Evolutionary conservation across 2,329 filamentous ascomycete species (phyloP).

Genomic region (Pleurostoma richardsiae): DNA sequence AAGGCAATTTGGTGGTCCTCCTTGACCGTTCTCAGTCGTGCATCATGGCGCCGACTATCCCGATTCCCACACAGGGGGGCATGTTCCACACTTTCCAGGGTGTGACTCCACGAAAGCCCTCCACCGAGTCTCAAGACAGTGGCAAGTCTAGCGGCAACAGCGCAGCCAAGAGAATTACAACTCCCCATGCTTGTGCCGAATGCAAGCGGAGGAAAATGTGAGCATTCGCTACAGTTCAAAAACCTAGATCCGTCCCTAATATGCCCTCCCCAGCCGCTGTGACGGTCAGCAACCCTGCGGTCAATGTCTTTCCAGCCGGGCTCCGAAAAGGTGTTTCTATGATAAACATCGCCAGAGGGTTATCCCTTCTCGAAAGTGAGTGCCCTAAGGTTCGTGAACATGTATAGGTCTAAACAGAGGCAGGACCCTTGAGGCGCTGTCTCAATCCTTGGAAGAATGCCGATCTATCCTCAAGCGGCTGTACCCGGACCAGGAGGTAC

Average conservation of each 20-base stretch:
- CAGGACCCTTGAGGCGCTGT: conserved; percentile 56
- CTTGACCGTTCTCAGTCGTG: conserved; percentile 6
- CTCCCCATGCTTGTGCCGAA: conserved; percentile 65
- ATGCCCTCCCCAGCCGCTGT: conserved; percentile 47
- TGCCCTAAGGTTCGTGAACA: conserved; percentile 7
- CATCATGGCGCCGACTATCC: conserved; percentile 38
- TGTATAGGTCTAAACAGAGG: conserved; percentile 2
- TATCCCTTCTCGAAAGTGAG: conserved; percentile 73
- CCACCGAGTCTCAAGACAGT: conserved; percentile 32
- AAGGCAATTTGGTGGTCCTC: not conserved
- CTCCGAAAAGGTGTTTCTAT: conserved; percentile 74
- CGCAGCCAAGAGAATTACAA: conserved; percentile 46
- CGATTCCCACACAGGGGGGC: conserved; percentile 42
- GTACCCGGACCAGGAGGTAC: conserved; percentile 53
- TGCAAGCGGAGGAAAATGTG: conserved; percentile 76
- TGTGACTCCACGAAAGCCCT: conserved; percentile 44
- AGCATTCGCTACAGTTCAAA: conserved; percentile 9
- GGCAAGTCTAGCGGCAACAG: conserved; percentile 30
- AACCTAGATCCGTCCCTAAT: conserved; percentile 17
- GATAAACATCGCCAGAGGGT: conserved; percentile 74
- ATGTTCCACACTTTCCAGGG: conserved; percentile 52
- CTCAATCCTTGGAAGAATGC: conserved; percentile 62
- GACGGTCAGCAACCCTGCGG: conserved; percentile 78
- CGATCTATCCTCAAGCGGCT: conserved; percentile 56
- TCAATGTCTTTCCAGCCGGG: conserved; percentile 76